A percentile compares a stretch with the other conserved stretches of the same genome.
Evolutionary conservation across 208 protist species (phyloP).

Genomic region (Leishmania aethiopica): DNA sequence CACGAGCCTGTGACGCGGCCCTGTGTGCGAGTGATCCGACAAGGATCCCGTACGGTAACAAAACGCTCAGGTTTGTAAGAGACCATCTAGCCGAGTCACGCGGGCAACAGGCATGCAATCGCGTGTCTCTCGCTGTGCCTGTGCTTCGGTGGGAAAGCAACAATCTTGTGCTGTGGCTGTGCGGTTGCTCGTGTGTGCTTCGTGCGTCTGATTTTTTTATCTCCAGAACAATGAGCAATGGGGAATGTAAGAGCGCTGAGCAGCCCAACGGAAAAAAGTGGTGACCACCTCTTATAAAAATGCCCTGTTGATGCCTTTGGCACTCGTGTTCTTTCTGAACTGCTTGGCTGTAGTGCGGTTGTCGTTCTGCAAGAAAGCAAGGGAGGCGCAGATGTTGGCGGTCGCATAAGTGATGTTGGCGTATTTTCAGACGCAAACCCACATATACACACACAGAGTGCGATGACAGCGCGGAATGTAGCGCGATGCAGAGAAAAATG

Average conservation of each 20-base stretch:
- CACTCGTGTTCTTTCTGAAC: neutral
- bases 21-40: neutral
- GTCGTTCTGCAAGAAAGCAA: neutral
- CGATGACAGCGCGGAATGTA: neutral
- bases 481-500: neutral
- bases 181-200: neutral
- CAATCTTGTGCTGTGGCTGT: neutral
- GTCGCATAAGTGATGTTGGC: neutral
- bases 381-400: neutral
- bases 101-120: neutral
- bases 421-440: neutral
- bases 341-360: neutral
- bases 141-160: neutral
- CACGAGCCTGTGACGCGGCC: neutral
- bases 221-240: neutral
- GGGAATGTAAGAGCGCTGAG: neutral
- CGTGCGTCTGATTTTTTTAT: neutral
- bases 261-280: neutral
- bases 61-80: neutral
- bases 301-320: neutral
- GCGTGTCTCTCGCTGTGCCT: neutral
- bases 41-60: neutral
- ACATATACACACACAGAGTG: neutral
- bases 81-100: neutral
- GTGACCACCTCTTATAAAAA: neutral